Percentiles rank a stretch among this genome's conserved stretches.
These are phyloP conservation scores for Monotropa hypopitys DNA, from an alignment of 179 eudicot genomes.

Conservation along the genomic window DNA sequence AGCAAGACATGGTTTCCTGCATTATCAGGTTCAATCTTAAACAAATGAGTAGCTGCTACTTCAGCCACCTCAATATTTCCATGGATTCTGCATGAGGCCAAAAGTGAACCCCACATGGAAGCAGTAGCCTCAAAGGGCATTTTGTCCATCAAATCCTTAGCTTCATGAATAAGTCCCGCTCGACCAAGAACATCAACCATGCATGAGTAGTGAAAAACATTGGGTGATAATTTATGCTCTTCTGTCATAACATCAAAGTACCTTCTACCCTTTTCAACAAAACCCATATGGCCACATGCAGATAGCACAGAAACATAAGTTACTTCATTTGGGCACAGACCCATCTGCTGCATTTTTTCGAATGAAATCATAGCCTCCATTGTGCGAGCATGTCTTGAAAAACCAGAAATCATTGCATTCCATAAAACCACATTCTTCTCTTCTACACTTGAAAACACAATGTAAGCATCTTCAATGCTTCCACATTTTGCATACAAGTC, in stretches of 20 bases:
- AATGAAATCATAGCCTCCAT: constrained; percentile 56
- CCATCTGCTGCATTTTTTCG: constrained; percentile 72
- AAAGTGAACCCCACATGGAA: constrained; percentile 73
- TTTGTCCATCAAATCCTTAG: constrained; percentile 40
- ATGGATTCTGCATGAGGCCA: constrained; percentile 50
- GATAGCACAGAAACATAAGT: constrained; percentile 53
- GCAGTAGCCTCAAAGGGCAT: constrained; percentile 74
- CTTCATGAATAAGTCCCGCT: constrained; percentile 45
- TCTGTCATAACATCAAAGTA: constrained; percentile 39
- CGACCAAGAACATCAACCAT: constrained; percentile 76
- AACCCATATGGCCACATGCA: constrained; percentile 61
- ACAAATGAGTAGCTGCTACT: constrained; percentile 56
- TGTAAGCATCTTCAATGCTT: constrained; percentile 41
- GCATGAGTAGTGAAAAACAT: constrained; percentile 49
- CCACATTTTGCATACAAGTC: constrained; percentile 76
- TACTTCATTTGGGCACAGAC: constrained; percentile 56
- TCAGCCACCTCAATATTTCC: constrained; percentile 49
- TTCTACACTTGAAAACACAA: constrained; percentile 34
- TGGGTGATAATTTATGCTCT: constrained; percentile 36
- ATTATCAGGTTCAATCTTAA: constrained; percentile 62
- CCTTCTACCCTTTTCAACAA: constrained; percentile 46
- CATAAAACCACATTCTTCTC: constrained; percentile 41
- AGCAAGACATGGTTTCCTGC: constrained; percentile 69
- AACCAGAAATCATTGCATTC: constrained; percentile 76
- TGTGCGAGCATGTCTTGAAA: constrained; percentile 56